Conservation (phyloP, 371 early-diverging fungal genomes). For the Nematocida sp. region DNA sequence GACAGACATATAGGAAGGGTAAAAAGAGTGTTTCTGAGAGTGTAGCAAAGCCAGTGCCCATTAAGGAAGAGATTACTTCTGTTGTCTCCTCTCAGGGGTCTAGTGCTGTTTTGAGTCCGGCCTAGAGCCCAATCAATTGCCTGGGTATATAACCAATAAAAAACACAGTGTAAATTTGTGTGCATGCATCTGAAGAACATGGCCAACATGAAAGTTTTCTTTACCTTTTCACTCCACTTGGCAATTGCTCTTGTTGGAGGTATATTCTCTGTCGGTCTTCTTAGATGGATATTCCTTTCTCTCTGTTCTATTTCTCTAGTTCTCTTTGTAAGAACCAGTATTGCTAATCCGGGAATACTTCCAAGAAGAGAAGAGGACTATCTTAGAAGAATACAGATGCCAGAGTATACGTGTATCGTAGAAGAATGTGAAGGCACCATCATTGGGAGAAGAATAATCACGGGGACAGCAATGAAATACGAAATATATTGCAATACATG, state of each 20-base stretch:
- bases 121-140: too few species aligned
- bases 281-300: too few species aligned
- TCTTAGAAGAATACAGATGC: neutral
- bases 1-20: conserved; percentile 43
- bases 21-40: neutral
- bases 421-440: neutral
- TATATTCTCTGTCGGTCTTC: too few species aligned
- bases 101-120: neutral
- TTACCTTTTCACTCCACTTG: too few species aligned
- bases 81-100: neutral
- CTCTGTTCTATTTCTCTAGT: too few species aligned
- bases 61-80: neutral
- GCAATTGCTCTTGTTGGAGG: too few species aligned
- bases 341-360: conserved; percentile 39
- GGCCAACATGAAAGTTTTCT: too few species aligned
- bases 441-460: conserved; percentile 16
- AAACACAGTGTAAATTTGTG: neutral
- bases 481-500: conserved; percentile 58
- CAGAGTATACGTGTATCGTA: neutral
- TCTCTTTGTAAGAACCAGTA: too few species aligned
- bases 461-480: neutral
- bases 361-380: conserved; percentile 13
- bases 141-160: neutral
- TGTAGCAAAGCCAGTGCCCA: neutral
- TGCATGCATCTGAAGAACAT: too few species aligned